Base-by-base conservation (phyloP, 163 green algal genomes). In the Chlamydomonas reinhardtii region DNA sequence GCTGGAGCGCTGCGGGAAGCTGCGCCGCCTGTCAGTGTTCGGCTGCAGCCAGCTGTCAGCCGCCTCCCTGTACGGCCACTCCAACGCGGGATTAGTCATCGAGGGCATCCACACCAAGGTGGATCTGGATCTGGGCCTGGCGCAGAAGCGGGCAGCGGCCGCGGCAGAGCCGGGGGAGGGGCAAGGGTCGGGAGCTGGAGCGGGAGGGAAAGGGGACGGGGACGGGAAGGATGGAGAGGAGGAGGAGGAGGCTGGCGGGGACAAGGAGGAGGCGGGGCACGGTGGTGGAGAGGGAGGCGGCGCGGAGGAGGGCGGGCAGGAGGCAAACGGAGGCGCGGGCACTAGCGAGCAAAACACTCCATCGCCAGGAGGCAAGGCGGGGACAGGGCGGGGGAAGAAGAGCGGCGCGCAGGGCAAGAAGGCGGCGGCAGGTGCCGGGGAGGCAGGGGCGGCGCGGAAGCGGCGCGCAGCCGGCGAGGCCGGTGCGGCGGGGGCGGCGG, bases 1-100 rank as follows among this genome's bases (percentile, higher is more conserved):
- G 71, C 82, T 87, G 59, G 72, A 76, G 22, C 72, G 72, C 59
- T 87, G 82, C 72, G 22, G 25, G 3, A 39, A n/a, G 6, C 72
- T 87, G 72, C 72, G 72, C 4, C 31, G 54, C 4, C 72, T 87
- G 72, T 24, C 73, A 24, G 43, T 87, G n/a, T 82, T 76, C 43
- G 82, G 82, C 39, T 87, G 82, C 73, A 76, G 61, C 59, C 72
- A 43, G 32, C 69, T 86, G 8, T 56, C 72, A 16, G 54, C 72
- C 2, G 68, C 72, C 35, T 81, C 82, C n/a, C 82, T 87, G 82
- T 81, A 87, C 82, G 82, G 82, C 20, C 72, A 87, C 61, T 31
- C 0, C 35, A 87, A 87, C 61, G 37, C 32, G 25, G 29, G 22
- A 2, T 73, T 87, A 31, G 59, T 74, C 0, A 32, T 87, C 5